A percentile compares a stretch with the other conserved stretches of the same genome.
Conservation (phyloP, 345 rosid genomes). For the Lumnitzera littorea region DNA sequence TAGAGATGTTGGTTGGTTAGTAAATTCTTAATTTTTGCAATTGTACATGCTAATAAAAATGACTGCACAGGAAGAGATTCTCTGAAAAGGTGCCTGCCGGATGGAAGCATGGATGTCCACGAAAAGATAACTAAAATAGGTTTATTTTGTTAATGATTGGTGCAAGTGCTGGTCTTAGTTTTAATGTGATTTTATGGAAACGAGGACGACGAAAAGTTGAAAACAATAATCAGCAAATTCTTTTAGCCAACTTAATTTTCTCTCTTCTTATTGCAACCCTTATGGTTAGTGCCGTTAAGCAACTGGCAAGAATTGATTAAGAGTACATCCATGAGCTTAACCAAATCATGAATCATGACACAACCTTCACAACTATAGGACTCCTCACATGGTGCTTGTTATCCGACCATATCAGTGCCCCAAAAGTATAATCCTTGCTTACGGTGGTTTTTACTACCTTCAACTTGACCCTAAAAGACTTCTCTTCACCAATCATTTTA, state of each 20-base stretch:
- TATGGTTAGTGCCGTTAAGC: neutral
- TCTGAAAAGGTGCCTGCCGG: too few species aligned
- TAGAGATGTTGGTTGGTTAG: too few species aligned
- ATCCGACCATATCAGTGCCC: conserved; percentile 69
- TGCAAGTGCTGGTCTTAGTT: too few species aligned
- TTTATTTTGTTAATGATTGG: too few species aligned
- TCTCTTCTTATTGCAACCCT: neutral
- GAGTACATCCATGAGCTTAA: neutral
- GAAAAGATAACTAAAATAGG: too few species aligned
- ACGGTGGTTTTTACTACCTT: conserved; percentile 12
- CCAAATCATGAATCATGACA: neutral
- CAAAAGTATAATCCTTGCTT: conserved; percentile 38
- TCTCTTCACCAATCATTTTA: conserved; percentile 47
- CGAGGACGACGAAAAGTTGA: too few species aligned
- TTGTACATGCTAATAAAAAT: too few species aligned
- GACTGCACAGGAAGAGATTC: too few species aligned
- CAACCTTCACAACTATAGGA: conserved; percentile 52
- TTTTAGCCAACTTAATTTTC: neutral
- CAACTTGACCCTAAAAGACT: conserved; percentile 39
- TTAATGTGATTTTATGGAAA: too few species aligned
- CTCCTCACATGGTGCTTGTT: conserved; percentile 57
- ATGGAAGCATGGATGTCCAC: too few species aligned
- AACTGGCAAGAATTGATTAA: conserved; percentile 2
- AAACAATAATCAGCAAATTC: too few species aligned
- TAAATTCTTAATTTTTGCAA: too few species aligned